These are phyloP conservation scores for Dioszegia crocea DNA, from an alignment of 768 basidiomycete genomes.

Conservation along the genomic window DNA sequence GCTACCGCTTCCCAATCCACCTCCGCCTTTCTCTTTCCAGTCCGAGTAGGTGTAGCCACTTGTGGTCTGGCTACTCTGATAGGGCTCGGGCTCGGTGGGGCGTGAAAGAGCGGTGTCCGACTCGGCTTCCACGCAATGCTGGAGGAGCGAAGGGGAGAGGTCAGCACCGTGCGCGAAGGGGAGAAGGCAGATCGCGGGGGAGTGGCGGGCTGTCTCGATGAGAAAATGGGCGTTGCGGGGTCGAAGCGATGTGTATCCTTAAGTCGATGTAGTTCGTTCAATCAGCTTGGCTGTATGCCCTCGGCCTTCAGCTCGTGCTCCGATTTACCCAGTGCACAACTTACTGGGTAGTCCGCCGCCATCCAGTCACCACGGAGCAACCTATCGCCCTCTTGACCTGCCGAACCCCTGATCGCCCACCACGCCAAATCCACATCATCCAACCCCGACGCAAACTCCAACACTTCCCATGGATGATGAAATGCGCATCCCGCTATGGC, in stretches of 20 bases:
- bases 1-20: conserved; percentile 6
- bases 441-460: conserved; percentile 4
- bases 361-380: background rate
- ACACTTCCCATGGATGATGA: conserved; percentile 11
- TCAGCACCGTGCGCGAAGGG: too few species aligned
- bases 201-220: background rate
- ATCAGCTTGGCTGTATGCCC: background rate
- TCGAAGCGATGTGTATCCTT: background rate
- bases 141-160: too few species aligned
- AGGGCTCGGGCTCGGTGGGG: background rate
- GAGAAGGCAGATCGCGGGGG: background rate
- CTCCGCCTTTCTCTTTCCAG: background rate
- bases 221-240: background rate
- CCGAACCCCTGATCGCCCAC: background rate
- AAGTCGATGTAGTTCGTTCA: conserved; percentile 9
- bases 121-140: background rate
- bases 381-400: background rate
- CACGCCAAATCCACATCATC: conserved; percentile 7
- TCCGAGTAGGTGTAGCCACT: background rate
- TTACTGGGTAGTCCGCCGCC: conserved; percentile 2
- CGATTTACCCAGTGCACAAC: background rate
- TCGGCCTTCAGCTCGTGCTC: too few species aligned
- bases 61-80: background rate
- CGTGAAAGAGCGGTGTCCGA: background rate
- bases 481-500: background rate